These are phyloP conservation scores for Dionaea muscipula DNA, from an alignment of 179 eudicot species.

Conservation along the genomic window DNA sequence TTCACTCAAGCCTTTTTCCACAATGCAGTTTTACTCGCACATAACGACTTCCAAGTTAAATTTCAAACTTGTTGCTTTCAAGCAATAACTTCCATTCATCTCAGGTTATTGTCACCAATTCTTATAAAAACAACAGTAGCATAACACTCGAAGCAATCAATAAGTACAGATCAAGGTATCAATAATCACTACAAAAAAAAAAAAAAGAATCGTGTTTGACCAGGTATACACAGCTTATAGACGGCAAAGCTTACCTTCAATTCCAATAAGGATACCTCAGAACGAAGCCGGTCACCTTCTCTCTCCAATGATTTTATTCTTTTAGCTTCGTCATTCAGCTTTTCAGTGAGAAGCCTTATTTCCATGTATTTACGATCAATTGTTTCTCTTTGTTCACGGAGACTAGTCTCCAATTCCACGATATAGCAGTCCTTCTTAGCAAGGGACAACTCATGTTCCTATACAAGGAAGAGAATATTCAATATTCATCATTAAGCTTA, in stretches of 20 bases:
- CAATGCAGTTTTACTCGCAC: no score
- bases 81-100: no score
- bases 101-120: no score
- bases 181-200: neutral
- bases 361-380: constrained; percentile 55
- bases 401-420: constrained; percentile 54
- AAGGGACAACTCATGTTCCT: constrained; percentile 72
- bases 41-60: no score
- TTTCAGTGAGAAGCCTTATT: constrained; percentile 63
- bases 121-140: no score
- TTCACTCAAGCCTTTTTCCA: no score
- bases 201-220: neutral
- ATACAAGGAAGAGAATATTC: constrained; percentile 14
- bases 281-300: constrained; percentile 75
- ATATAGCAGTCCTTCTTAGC: constrained; percentile 48
- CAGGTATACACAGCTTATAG: neutral
- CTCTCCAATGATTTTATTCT: constrained; percentile 76
- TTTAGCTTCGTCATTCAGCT: constrained; percentile 59
- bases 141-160: no score
- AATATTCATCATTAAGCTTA: constrained; percentile 1
- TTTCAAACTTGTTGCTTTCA: no score
- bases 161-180: neutral
- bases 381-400: constrained; percentile 46
- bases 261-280: constrained; percentile 79
- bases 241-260: constrained; percentile 51